Evolutionary conservation across 1,284 basidiomycete genomes (phyloP), one percentile per base, ranked within the genome.

Genomic region (Xanthoconium separans): DNA sequence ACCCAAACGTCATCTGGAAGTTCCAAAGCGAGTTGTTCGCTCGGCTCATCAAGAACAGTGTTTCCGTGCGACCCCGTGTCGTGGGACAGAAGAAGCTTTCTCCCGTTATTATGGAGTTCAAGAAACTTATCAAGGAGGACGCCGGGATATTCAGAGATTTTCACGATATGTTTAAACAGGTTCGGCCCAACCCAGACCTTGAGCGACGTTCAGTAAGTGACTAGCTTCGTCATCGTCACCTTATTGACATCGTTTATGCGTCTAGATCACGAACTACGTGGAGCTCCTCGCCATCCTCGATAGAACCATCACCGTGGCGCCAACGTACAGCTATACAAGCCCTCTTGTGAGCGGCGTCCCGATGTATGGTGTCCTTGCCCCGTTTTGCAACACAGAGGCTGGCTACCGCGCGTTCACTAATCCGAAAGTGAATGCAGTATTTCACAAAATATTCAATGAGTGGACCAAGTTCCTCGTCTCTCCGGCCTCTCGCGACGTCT

Each of bases 381-480:
- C 59, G 11, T 65, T 66, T 44, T 58, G 59, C 46, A 62, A 64
- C 42, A 64, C 61, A 0, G 61, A 65, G 4, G 75, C 73, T 8
- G 79, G 79, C 2, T 75, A 76, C 53, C 64, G 69, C 7, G 73
- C 70, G 8, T 81, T 81, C 65, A 70, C 70, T 29, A 72, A 77
- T 50, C 69, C 72, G 2, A 68, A 68, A 44, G 76, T 83, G 51
- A 79, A 79, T 58, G 58, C 47, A 3, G 55, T 66, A 39, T 65
- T 75, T 20, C 58, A 63, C 47, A 73, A 74, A 31, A 65, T 83
- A 42, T 75, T 83, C 53, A 65, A 77, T 37, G 71, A 69, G 7
- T 83, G 80, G 80, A 68, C 71, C n/a, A 59, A 60, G 27, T 83
- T 71, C 66, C 75, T 84, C 42, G 60, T 65, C 13, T 77, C 77